Conservation (phyloP, 1,284 basidiomycete species). For the Trichosporon ovoides region DNA sequence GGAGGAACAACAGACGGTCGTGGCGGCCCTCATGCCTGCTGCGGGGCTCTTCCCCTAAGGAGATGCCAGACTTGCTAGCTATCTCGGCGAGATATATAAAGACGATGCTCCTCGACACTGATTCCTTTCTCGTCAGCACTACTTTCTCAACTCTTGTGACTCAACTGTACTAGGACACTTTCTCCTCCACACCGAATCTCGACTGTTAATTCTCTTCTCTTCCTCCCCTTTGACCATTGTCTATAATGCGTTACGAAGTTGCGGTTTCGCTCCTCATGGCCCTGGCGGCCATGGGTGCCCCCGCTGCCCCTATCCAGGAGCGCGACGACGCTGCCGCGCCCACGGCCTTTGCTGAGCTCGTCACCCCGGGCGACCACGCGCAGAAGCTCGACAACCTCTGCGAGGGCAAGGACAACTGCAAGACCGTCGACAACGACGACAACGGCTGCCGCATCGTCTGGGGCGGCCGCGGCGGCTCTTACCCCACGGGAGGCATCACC, state of each 20-base stretch:
- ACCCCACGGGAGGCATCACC: slow-evolving; percentile 1
- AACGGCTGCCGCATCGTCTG: slow-evolving; percentile 4
- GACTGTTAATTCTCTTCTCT: not conserved
- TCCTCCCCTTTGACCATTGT: not conserved
- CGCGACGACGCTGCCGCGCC: slow-evolving; percentile 2
- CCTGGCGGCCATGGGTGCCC: slow-evolving; percentile 4
- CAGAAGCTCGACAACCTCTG: slow-evolving; percentile 5
- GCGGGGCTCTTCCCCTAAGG: no score
- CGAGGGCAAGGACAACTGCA: slow-evolving; percentile 4
- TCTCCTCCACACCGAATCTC: not conserved
- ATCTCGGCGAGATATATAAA: slow-evolving; percentile 3
- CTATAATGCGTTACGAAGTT: not conserved
- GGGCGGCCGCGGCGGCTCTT: not conserved
- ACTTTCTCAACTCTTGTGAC: slow-evolving; percentile 3
- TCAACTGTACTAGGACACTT: slow-evolving; percentile 2
- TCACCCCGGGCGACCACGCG: not conserved
- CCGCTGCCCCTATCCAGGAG: slow-evolving; percentile 4
- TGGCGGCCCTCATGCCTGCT: no score
- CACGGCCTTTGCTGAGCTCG: slow-evolving; percentile 2
- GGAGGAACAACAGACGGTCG: no score
- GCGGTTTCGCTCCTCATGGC: slow-evolving; percentile 5
- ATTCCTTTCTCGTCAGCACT: not conserved
- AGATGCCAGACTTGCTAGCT: not conserved
- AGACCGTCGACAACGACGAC: slow-evolving; percentile 1
- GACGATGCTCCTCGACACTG: not conserved